Evolutionary conservation across 108 stramenopile species (phyloP), one percentile per base, ranked within the genome.

Genomic region (Conticribra guillardii): DNA sequence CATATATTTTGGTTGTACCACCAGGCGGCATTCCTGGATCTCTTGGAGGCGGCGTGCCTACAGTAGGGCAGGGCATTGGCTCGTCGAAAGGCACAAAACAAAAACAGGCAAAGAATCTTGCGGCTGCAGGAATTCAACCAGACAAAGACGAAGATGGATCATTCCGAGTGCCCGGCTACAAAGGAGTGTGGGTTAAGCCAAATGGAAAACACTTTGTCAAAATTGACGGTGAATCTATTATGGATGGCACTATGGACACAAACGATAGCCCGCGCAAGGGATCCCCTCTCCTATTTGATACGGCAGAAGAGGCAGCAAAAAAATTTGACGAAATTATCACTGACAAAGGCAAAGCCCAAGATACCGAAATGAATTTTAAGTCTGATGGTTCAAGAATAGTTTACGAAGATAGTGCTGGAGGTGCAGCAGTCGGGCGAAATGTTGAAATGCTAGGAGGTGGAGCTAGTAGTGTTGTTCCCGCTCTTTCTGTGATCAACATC

Each of bases 161-260:
- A 7, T 54, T 76, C 16, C 80, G 79, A 17, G 88, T 90, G 15
- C 74, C 85, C 11, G 87, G 85, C 22, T 94, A 86, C 64, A 81
- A 83, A 30, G 90, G 90, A 17, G 88, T 94, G 0, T 94, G 89
- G 89, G 65, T 87, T 11, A 78, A 81, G 49, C 44, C 76, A 17
- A 78, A 75, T 44, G 89, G 89, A 33, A 91, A 91, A 54, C 73
- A 89, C 49, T 89, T 87, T 30, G 76, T 94, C 63, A 94, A 94
- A 54, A 79, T 93, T 44, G 78, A 85, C 9, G 84, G 81, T 14
- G 32, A 80, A 30, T 47, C 69, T 24, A 18, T 87, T 2, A 48
- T 70, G 46, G 37, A 50, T 23, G 46, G 46, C 8, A 50, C 51
- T 5, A 44, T 47, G 29, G 56, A 32, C 4, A 29, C 55, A 11